Evolutionary conservation across 495 filamentous ascomycete species (phyloP), one percentile per base, ranked within the genome.

Genomic region (Parachaetomium inaequale): DNA sequence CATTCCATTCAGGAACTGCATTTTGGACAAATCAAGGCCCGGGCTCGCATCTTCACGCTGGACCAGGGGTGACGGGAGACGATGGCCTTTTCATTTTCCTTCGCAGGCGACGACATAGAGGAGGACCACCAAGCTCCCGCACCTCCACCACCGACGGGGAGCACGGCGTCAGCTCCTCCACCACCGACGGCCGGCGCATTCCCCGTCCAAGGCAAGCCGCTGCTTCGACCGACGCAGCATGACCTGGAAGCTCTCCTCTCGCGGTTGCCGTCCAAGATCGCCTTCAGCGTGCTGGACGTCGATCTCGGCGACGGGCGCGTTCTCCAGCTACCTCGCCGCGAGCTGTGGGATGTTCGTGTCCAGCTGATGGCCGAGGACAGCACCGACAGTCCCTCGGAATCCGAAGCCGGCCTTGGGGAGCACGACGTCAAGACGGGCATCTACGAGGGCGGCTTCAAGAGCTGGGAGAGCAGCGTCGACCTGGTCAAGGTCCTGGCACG

Each of bases 371-470:
- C 90, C 42, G 92, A 97, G 75, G 89, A 90, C 40, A 75, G 70
- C 67, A 76, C 64, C 72, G 71, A 72, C 29, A 68, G 66, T 17
- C 63, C 61, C 4, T 68, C 68, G 47, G 77, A 77, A 43, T 61
- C 71, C 11, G 71, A 75, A 36, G 72, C 83, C 21, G 86, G 86
- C 23, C 79, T 94, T 11, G 90, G 87, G 34, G 80, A 89, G 68
- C 87, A 90, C 61, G 94, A 98, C 71, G 86, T 98, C 68, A 89
- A 86, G 71, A 89, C 91, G 14, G 88, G 89, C 63, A 86, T 97
- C 68, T 98, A 98, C 73, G 94, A 98, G 73, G 94, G 94, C 40
- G 94, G 94, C n/a, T 93, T 97, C 76, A 98, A 98, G 78, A 96
- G 91, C 65, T 98, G 94, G 94, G 94, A 98, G 76, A 96, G 94